Conservation (phyloP, 768 basidiomycete species). For the Xanthoconium stramineum region DNA sequence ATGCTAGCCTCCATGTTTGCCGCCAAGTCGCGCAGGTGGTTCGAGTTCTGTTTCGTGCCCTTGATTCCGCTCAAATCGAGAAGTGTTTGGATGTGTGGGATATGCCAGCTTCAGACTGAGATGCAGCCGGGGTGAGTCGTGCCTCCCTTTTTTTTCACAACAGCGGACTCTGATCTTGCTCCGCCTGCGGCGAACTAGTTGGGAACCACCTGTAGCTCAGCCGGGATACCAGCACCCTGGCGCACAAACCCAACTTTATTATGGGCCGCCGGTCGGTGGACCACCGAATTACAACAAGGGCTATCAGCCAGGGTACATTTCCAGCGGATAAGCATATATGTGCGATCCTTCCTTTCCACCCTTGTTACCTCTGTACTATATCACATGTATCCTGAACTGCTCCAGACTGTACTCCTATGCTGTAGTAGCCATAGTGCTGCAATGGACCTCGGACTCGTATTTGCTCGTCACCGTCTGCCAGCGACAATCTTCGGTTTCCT, state of each 20-base stretch:
- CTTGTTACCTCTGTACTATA: not conserved
- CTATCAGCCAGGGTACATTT: constrained; percentile 31
- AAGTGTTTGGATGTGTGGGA: constrained; percentile 67
- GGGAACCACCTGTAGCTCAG: constrained; percentile 35
- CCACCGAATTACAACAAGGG: constrained; percentile 16
- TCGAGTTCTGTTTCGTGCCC: constrained; percentile 74
- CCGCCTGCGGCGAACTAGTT: constrained; percentile 18
- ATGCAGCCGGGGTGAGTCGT: constrained; percentile 50
- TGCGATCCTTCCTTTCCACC: not conserved
- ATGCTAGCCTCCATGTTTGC: constrained; percentile 52
- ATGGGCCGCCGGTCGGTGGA: constrained; percentile 1
- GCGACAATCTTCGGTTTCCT: constrained; percentile 5
- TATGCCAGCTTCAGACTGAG: constrained; percentile 63
- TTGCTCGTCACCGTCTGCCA: constrained; percentile 3
- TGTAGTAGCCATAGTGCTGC: not conserved
- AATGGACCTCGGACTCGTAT: not conserved
- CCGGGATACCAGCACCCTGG: constrained; percentile 39
- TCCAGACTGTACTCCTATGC: not conserved
- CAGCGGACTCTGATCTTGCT: not conserved
- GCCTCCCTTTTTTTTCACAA: not conserved
- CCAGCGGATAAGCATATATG: constrained; percentile 9
- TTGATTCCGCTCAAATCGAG: constrained; percentile 61
- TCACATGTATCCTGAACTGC: not conserved
- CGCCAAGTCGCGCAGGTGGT: constrained; percentile 68
- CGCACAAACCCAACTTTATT: constrained; percentile 3